These are phyloP conservation scores for Mayamaea pseudoterrestris DNA, from an alignment of 108 stramenopile genomes.

Conservation along the genomic window DNA sequence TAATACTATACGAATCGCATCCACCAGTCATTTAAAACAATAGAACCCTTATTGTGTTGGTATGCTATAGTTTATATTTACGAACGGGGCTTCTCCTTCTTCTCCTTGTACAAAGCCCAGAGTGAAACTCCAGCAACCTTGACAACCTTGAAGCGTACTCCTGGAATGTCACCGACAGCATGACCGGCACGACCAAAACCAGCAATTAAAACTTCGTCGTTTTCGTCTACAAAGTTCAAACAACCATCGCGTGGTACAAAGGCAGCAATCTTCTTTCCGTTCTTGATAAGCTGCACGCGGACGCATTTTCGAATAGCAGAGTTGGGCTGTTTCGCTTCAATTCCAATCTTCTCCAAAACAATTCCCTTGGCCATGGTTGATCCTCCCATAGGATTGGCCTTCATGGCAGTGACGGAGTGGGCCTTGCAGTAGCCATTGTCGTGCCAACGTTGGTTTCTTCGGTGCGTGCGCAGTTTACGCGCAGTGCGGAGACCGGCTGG, in stretches of 20 bases:
- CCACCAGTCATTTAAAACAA: too few relatives aligned
- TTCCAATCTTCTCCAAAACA: slow-evolving; percentile 99
- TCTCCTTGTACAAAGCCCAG: slow-evolving; percentile 98
- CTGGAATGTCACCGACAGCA: slow-evolving; percentile 99
- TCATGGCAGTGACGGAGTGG: slow-evolving; percentile 98
- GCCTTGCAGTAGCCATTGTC: slow-evolving; percentile 95
- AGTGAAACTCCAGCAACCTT: slow-evolving; percentile 99
- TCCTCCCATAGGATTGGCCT: slow-evolving; percentile 99
- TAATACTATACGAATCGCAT: too few relatives aligned
- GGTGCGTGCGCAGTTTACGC: slow-evolving; percentile 98
- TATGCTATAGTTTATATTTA: slow-evolving; percentile 54
- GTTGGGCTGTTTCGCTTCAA: slow-evolving; percentile 99
- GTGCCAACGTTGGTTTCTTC: slow-evolving; percentile 93
- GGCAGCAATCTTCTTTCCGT: slow-evolving; percentile 99
- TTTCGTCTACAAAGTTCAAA: slow-evolving; percentile 99
- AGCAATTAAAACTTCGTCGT: slow-evolving; percentile 99
- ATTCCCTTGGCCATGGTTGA: slow-evolving; percentile 99
- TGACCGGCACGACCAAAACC: slow-evolving; percentile 99
- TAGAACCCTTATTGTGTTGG: too few relatives aligned
- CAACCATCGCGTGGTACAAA: slow-evolving; percentile 99
- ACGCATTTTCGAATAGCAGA: slow-evolving; percentile 99
- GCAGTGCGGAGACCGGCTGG: slow-evolving; percentile 96
- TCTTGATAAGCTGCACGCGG: slow-evolving; percentile 99
- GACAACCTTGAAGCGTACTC: slow-evolving; percentile 99
- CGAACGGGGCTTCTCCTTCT: slow-evolving; percentile 99